These are phyloP conservation scores for Ceriops decandra DNA, from an alignment of 345 rosid species.

Conservation along the genomic window DNA sequence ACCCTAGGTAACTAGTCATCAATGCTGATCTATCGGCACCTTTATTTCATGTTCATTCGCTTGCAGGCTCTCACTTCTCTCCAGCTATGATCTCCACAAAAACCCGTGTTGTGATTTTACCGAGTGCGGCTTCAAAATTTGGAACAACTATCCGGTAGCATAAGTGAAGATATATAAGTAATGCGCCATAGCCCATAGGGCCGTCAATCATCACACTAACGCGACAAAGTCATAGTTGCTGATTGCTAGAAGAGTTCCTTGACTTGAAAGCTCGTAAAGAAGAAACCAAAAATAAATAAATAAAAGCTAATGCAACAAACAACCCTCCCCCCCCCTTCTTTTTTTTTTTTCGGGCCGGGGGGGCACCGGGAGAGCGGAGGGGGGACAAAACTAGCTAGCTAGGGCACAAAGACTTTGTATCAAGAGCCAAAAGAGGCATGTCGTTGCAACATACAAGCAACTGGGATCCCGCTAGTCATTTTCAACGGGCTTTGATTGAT, in stretches of 20 bases:
- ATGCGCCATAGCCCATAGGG: too few relatives aligned
- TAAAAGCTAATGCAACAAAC: background rate
- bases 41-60: background rate
- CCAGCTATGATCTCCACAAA: background rate
- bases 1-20: too few relatives aligned
- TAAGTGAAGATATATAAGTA: background rate
- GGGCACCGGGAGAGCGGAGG: background rate
- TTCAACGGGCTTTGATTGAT: conserved; percentile 31
- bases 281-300: background rate
- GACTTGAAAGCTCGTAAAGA: conserved; percentile 13
- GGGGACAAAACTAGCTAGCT: conserved; percentile 15
- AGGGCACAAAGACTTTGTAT: conserved; percentile 1
- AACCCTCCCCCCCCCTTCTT: background rate
- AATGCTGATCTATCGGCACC: too few relatives aligned
- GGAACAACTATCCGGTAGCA: background rate
- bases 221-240: background rate
- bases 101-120: background rate
- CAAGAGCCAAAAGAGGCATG: conserved; percentile 21
- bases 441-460: conserved; percentile 28
- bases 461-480: conserved; percentile 15
- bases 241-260: conserved; percentile 3
- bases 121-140: background rate
- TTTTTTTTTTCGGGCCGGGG: background rate
- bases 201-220: background rate
- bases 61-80: background rate